A percentile compares a stretch with the other conserved stretches of the same genome.
phyloP scores from a whole-genome alignment of 352 stramenopile species.

The Pythium dissotocum region DNA sequence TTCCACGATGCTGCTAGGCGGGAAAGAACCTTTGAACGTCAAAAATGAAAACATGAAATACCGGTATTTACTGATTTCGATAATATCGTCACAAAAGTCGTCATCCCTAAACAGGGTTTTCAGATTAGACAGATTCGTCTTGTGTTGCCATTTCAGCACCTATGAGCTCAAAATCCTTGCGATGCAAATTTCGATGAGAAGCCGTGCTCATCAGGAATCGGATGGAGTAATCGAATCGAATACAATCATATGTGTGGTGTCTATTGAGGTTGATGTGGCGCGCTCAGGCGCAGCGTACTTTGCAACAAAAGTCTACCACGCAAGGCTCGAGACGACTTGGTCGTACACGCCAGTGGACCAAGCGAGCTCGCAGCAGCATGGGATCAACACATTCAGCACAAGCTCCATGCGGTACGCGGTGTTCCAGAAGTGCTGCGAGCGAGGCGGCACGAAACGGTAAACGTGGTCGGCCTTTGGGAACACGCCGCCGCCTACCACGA shows the following conservation, averaged over 20 bases:
- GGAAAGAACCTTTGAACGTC: slow-evolving; percentile 2
- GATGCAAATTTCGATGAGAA: too few relatives aligned
- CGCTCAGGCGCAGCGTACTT: not conserved
- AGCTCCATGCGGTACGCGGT: slow-evolving; percentile 84
- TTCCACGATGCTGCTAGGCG: not conserved
- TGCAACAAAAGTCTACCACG: not conserved
- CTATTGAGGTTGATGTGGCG: not conserved
- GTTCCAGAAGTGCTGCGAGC: slow-evolving; percentile 75
- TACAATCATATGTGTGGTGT: not conserved
- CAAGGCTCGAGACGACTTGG: slow-evolving; percentile 20
- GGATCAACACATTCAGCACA: slow-evolving; percentile 74
- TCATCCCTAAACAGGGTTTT: too few relatives aligned
- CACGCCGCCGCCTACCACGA: slow-evolving; percentile 67
- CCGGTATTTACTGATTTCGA: not conserved
- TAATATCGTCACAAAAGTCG: not conserved
- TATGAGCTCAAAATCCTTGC: too few relatives aligned
- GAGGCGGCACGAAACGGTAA: slow-evolving; percentile 75
- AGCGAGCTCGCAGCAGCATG: slow-evolving; percentile 73
- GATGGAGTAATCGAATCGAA: not conserved
- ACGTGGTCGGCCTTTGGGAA: slow-evolving; percentile 80
- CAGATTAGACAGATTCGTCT: too few relatives aligned
- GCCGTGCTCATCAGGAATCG: too few relatives aligned
- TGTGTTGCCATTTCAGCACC: too few relatives aligned
- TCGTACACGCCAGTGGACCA: slow-evolving; percentile 26
- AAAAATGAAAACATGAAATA: slow-evolving; percentile 1